Base-by-base conservation (phyloP, 495 filamentous ascomycete species). In the Amphirosellinia nigrospora region DNA sequence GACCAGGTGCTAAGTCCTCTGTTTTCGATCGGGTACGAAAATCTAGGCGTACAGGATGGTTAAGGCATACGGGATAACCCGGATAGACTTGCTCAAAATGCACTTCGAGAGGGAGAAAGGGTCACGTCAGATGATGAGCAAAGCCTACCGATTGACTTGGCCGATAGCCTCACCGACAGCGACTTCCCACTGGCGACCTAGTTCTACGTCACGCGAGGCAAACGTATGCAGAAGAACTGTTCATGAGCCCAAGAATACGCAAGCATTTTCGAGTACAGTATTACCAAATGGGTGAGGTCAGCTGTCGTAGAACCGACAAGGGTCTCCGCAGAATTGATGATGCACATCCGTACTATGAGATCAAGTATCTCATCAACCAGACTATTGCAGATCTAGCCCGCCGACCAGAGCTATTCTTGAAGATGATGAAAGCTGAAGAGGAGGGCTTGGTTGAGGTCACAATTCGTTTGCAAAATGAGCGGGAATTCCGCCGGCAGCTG, bases 371-470 rank as follows among this genome's bases (percentile, higher is more conserved):
- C 21, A 87, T 92, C 45, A 92, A 96, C 73, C 94, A 97, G 76
- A 91, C 90, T 55, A 87, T 98, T 64, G 83, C 82, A 41, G 91
- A 96, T 69, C 89, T 98, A 70, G 92, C 93, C 8, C 87, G 86
- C 26, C 89, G 90, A 21, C 96, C 96, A 11, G 95, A 97, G 72
- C 86, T 96, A 56, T 98, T 93, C 75, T 82, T 99, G 19, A 91
- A 93, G 77, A 99, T 99, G 96, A 89, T 98, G 75, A 96, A 93
- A 77, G 96, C 96, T 4, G 96, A 99, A 80, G 90, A 93, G 73
- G 96, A 98, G 75, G 94, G 94, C 4, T 80, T 98, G 2, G 86
- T 98, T 26, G 93, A 98, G 58, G 91, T 99, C 26, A 87, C 86
- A 64, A 85, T 98, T 32, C 85, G 88, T 19, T 84, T 98, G 64